Base-by-base conservation (phyloP, 176 grass and related monocot species). In the Metroxylon sagu region DNA sequence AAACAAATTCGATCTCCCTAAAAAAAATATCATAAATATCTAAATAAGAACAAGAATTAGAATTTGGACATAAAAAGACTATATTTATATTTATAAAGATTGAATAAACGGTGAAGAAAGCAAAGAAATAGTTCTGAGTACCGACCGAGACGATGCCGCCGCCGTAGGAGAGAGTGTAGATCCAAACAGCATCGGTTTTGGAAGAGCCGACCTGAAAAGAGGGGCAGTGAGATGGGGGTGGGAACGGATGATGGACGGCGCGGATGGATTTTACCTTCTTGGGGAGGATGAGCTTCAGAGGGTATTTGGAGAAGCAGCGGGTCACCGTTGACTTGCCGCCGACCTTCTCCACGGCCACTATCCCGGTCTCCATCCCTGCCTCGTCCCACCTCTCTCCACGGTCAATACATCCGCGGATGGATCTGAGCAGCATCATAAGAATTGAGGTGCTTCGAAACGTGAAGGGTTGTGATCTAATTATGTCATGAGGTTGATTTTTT, bases 81-180 rank as follows among this genome's bases (percentile, higher is more conserved):
- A 43, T 43, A 43, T 43, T 43, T 43, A 43, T 43, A 43, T 14
- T 14, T 1, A 43, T 43, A 43, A 10, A 43, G 35, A 12, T 12
- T 2, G 14, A 10, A 43, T 43, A 43, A 43, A 43, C 3, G 14
- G 10, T 43, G 2, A 43, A 43, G 8, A 43, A 28, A 29, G 27
- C 2, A n/a, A 10, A 27, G 8, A 27, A 27, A 12, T 0, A 21
- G 25, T 14, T 43, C 12, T 7, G 1, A 43, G 10, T 10, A 43
- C 35, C 35, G 54, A 96, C 92, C 29, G 92, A 97, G 75, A 97
- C 87, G 52, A 97, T 91, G 72, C 92, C 92, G 29, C 87, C 87
- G n/a, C 92, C 84, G 25, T 97, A 97, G 66, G 83, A 80, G 71
- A 97, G 78, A 67, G 75, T 28, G 68, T 88, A 97, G 66, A 97